Base-by-base conservation (phyloP, 73 alveolate genomes). In the Paramecium sexaurelia region DNA sequence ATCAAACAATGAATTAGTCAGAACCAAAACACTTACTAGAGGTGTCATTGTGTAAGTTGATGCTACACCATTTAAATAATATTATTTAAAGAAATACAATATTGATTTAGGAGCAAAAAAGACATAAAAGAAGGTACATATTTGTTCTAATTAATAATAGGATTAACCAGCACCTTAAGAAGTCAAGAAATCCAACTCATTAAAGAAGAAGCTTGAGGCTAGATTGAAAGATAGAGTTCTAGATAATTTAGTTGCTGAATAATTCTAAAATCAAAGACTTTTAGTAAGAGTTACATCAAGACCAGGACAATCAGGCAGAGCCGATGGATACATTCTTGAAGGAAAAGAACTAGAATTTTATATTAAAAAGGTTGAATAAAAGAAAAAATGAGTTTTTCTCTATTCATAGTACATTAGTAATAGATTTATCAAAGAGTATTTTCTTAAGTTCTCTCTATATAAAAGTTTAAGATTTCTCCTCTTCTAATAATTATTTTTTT, bases 301-400 rank as follows among this genome's bases (percentile, higher is more conserved):
- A 85, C 99, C 99, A 32, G 99, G 99, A 36, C 98, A 98, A 93
- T 95, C 97, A 67, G 99, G 99, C 57, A 98, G 99, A 92, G 99
- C 99, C 68, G 99, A 98, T 66, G 99, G 99, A 82, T 98, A 97
- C 95, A 92, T 98, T 90, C 96, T 98, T 68, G 99, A 98, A 95
- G 99, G 99, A 91, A 96, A 95, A 89, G 99, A 94, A 93, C 97
- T 96, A 92, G 98, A 96, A 93, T 97, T 97, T 96, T 97, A 97
- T 93, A 47, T 96, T 94, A 97, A 95, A 92, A 96, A 97, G 95
- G 68, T 97, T 85, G 98, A 88, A 88, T 88, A 55, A 68, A 88
- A 88, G 73, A 88, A 88, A 55, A 88, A 69, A 71, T 71, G 86
- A 71, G 83, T 61, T 61, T 61, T 61, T 61, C 83, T 61, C 43